These are phyloP conservation scores for Beauveria asiatica DNA, from an alignment of 2,329 filamentous ascomycete species.

Conservation along the genomic window DNA sequence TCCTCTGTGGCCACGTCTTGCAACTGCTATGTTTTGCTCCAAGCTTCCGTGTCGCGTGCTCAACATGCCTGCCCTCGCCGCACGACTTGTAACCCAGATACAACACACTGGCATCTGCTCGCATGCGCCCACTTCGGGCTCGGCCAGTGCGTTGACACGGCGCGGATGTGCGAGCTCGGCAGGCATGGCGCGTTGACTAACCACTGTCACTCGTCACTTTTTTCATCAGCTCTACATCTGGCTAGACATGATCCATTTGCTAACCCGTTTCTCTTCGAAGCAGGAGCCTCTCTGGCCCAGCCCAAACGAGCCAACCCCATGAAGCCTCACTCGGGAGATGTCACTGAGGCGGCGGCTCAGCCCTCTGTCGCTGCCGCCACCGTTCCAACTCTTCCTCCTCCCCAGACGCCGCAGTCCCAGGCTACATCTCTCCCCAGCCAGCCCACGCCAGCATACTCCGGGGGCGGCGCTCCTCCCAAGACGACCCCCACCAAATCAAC, in stretches of 20 bases:
- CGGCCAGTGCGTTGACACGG: not conserved
- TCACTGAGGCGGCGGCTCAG: conserved; percentile 50
- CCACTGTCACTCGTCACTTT: not conserved
- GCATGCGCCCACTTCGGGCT: not conserved
- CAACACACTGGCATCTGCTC: not conserved
- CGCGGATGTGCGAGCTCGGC: not conserved
- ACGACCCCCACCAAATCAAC: conserved; percentile 74
- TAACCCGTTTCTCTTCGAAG: conserved; percentile 18
- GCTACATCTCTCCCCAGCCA: conserved; percentile 37
- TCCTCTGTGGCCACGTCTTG: conserved; percentile 27
- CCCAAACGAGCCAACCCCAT: conserved; percentile 31
- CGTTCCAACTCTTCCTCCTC: conserved; percentile 35
- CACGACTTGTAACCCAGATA: not conserved
- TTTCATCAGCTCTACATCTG: not conserved
- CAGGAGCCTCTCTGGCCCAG: conserved; percentile 40
- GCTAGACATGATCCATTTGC: conserved; percentile 8
- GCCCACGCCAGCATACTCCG: conserved; percentile 28
- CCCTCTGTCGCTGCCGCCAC: conserved; percentile 28
- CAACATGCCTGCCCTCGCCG: not conserved
- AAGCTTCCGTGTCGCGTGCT: conserved; percentile 16
- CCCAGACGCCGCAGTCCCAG: conserved; percentile 47
- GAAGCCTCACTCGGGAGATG: conserved; percentile 47
- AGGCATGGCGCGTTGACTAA: not conserved
- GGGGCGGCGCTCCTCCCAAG: conserved; percentile 55
- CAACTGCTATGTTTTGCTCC: conserved; percentile 23